These are phyloP conservation scores for Penicillium lividum DNA, from an alignment of 495 filamentous ascomycete genomes.

Conservation along the genomic window DNA sequence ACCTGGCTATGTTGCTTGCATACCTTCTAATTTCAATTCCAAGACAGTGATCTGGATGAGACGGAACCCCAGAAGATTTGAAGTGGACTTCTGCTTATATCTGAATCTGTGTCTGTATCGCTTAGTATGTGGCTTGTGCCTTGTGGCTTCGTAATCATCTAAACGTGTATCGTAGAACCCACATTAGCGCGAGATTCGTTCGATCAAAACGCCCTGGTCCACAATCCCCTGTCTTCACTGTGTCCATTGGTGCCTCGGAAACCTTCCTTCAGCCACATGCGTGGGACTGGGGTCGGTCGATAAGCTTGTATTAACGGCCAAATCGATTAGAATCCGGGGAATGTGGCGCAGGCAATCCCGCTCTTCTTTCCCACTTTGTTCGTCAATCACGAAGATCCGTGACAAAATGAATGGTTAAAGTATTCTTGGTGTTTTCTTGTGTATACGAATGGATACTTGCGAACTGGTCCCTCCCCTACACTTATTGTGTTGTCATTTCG, in stretches of 20 bases:
- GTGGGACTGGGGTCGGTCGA: slow-evolving; percentile 13
- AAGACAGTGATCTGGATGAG: neutral
- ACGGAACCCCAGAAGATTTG: neutral
- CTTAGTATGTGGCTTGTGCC: neutral
- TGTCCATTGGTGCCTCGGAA: slow-evolving; percentile 21
- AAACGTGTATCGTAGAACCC: neutral
- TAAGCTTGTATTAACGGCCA: slow-evolving; percentile 22
- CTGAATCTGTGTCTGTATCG: neutral
- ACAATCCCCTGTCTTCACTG: slow-evolving; percentile 7
- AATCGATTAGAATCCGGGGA: slow-evolving; percentile 4
- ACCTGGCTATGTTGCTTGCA: slow-evolving; percentile 10
- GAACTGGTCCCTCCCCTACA: neutral
- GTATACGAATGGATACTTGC: neutral
- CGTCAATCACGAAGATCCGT: neutral
- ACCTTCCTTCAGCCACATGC: slow-evolving; percentile 29
- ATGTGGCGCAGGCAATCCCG: neutral
- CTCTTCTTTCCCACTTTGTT: neutral
- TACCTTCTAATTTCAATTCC: neutral
- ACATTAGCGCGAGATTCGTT: neutral
- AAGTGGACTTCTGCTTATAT: neutral
- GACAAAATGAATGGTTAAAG: neutral
- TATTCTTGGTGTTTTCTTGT: neutral
- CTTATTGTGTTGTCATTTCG: neutral
- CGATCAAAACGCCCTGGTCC: slow-evolving; percentile 7
- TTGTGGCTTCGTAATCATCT: neutral